Base-by-base conservation (phyloP, 2,329 filamentous ascomycete genomes). In the Sphaceloma murrayae region DNA sequence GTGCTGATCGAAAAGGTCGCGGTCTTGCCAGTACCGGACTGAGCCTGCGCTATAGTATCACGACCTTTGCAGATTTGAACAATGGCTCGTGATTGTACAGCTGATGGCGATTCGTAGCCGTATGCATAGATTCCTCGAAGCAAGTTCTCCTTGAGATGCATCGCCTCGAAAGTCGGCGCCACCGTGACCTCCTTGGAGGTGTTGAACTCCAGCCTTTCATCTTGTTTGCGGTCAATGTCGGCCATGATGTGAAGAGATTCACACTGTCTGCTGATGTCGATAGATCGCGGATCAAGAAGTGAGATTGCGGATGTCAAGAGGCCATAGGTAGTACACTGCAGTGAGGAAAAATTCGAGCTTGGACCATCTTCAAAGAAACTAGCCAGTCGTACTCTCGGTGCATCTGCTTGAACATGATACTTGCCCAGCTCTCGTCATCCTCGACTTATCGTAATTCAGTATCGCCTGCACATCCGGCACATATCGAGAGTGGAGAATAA, bases 51-150 rank as follows among this genome's bases (percentile, higher is more conserved):
- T 61, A 98, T 98, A 51, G 91, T 96, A 65, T 98, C 91, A 67
- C 91, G 86, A 53, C 91, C 91, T 68, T 96, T 96, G 78, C 91
- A 98, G 59, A 98, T 85, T 68, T 96, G 91, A 39, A 98, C 91
- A 60, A 98, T 98, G 43, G 91, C 91, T 60, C 91, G 85, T 54
- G 89, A 95, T 69, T 98, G 91, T 13, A 98, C 89, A 10, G 91
- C 91, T 0, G 91, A 98, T 9, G 91, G 91, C 2, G 91, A 95
- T 64, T 98, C 91, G 67, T 96, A 98, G 52, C 91, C 91, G 57
- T 98, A 98, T 26, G 91, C 91, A 62, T 98, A 98, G 62, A 98
- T 89, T 52, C 91, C 91, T 53, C 91, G 88, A 53, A 98, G 78
- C 26, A 98, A 79, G 60, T 93, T 94, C 65, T 96, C 89, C 69